Base-by-base conservation (phyloP, 805 yeast species). In the Yamadazyma olivae region DNA sequence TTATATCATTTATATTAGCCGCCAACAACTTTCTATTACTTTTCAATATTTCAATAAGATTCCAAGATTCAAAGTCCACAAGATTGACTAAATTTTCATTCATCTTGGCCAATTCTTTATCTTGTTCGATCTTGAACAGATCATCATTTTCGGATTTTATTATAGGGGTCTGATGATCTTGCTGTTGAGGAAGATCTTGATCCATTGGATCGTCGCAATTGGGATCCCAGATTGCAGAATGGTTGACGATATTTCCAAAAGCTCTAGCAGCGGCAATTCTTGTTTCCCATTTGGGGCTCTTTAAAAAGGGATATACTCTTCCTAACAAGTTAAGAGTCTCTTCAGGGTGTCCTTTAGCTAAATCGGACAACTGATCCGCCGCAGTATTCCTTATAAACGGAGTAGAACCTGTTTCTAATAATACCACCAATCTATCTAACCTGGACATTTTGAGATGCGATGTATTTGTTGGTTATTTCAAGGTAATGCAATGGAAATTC, bases 241-340 rank as follows among this genome's bases (percentile, higher is more conserved):
- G 81, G 29, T 78, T 76, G 3, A 89, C 91, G 19, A 93, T 89
- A 3, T 95, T 95, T 6, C 98, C 98, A 48, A 93, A 75, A 0
- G 99, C 98, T 36, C 88, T 69, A 1, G 97, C 96, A 1, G 99
- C 93, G 1, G 98, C 81, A 1, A 85, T 82, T 56, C 99, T 74
- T 0, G 99, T 90, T 57, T 93, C 99, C 99, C 99, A 93, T 61
- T 82, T 88, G 39, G 70, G 74, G 17, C 88, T 79, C 51, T 79
- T 75, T 40, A 93, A 69, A 56, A 80, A 93, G 0, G 99, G 98
- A 50, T 89, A 87, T 1, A 93, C 95, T 40, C 98, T 72, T 12
- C 95, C 87, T 22, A 93, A 64, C 27, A 93, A 64, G 39, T 83
- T 83, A 35, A 88, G 70, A 15, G 86, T 77, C 51, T 93, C 98